Evolutionary conservation across 306 rosid genomes (phyloP).

Genomic region (Mimosa pudica): DNA sequence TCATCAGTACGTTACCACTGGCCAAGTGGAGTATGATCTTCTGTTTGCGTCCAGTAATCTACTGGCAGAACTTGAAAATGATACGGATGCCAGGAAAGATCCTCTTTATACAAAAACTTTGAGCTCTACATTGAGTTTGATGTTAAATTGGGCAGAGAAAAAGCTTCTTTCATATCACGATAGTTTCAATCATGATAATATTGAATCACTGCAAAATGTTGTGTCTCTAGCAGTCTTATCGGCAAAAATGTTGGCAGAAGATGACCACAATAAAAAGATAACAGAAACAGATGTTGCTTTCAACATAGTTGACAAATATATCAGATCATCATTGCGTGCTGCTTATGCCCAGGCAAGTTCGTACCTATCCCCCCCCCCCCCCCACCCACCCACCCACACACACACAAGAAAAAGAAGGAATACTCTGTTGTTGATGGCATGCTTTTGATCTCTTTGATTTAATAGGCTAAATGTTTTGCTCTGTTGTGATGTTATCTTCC

Average conservation of each 20-base stretch:
- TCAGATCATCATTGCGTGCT: slow-evolving; percentile 72
- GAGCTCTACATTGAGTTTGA: slow-evolving; percentile 56
- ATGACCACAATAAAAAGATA: slow-evolving; percentile 49
- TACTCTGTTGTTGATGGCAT: slow-evolving; percentile 15
- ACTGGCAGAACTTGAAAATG: slow-evolving; percentile 75
- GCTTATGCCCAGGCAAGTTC: slow-evolving; percentile 87
- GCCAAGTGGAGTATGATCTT: slow-evolving; percentile 78
- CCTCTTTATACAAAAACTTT: slow-evolving; percentile 52
- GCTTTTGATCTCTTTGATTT: not conserved
- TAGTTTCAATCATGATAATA: slow-evolving; percentile 63
- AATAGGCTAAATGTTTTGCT: not conserved
- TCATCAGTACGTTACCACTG: slow-evolving; percentile 69
- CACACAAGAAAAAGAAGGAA: slow-evolving; percentile 24
- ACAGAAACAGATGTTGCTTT: slow-evolving; percentile 52
- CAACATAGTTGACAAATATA: slow-evolving; percentile 69
- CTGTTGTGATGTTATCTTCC: not conserved
- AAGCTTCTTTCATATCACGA: slow-evolving; percentile 79
- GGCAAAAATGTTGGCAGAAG: slow-evolving; percentile 64
- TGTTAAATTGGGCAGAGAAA: slow-evolving; percentile 78
- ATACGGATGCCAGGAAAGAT: slow-evolving; percentile 50
- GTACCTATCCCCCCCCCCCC: slow-evolving; percentile 27
- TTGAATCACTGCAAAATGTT: slow-evolving; percentile 72
- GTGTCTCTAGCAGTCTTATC: slow-evolving; percentile 75
- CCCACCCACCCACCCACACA: no score
- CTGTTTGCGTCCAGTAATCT: slow-evolving; percentile 80